Base-by-base conservation (phyloP, 1,284 basidiomycete species). In the Ganoderma resinaceum region DNA sequence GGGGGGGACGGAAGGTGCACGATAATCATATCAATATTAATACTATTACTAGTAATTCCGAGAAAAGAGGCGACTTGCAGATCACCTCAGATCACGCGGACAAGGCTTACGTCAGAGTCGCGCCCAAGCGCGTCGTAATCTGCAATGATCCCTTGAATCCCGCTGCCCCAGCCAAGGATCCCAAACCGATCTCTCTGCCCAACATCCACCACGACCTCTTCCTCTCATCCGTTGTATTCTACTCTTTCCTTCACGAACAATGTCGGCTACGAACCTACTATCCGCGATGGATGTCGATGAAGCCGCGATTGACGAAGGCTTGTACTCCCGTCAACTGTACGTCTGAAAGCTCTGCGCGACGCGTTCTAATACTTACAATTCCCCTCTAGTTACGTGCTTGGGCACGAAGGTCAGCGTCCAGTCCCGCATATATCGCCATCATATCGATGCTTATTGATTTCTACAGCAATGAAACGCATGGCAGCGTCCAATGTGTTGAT, bases 401-500 rank as follows among this genome's bases (percentile, higher is more conserved):
- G 96, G 38, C 95, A 98, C 81, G 96, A 98, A 88, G 96, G 96
- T 95, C 8, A 31, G 66, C 33, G 59, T 35, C 26, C 46, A 40
- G 14, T 16, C 35, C 33, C 38, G 31, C 23, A 20, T 33, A 33
- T 29, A 59, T 8, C 9, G 40, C 16, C 42, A 23, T 59, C 37
- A 3, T 33, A 29, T 3, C 55, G 58, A 26, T 40, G 72, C 49
- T 73, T 65, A 35, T 42, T 42, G 23, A n/a, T 38, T 62, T 33
- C 57, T 31, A 33, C 77, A 96, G 97, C 97, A 58, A 99, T 99
- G 98, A 98, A 98, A 87, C 94, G 93, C 79, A 99, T 99, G 98
- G 97, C 98, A 9, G 87, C 89, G 35, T 99, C 97, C 66, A 98
- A 98, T 79, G 94, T 99, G 60, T 90, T 99, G 71, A 91, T 99